Evolutionary conservation across 106 monocot species (phyloP).

Genomic region (Acanthochlamys bracteata): DNA sequence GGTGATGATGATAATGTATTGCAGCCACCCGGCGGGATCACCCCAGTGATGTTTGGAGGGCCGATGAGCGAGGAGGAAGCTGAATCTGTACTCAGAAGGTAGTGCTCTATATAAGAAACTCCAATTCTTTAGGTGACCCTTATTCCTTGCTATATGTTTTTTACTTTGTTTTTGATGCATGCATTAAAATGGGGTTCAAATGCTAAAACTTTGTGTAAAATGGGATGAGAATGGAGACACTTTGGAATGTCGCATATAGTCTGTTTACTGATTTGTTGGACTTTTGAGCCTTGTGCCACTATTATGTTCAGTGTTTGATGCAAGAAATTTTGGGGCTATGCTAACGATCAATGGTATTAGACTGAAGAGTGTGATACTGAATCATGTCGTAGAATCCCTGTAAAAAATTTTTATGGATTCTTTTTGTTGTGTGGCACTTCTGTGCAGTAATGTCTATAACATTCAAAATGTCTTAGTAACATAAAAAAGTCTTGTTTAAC

Average conservation of each 20-base stretch:
- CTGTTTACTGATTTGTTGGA: too few relatives aligned
- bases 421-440: not conserved
- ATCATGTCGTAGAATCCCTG: too few relatives aligned
- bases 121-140: not conserved
- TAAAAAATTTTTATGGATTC: not conserved
- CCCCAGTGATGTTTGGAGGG: conserved; percentile 37
- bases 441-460: not conserved
- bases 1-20: not conserved
- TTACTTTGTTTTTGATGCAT: not conserved
- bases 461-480: not conserved
- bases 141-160: not conserved
- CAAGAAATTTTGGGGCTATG: too few relatives aligned
- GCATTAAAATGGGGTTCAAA: too few relatives aligned
- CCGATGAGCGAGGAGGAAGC: conserved; percentile 38
- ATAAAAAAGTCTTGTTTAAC: not conserved
- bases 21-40: conserved; percentile 33
- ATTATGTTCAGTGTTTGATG: too few relatives aligned
- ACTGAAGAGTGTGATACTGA: too few relatives aligned
- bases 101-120: not conserved
- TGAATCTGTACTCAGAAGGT: conserved; percentile 35
- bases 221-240: too few relatives aligned
- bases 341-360: too few relatives aligned
- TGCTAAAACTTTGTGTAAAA: too few relatives aligned
- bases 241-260: too few relatives aligned
- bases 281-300: too few relatives aligned